Evolutionary conservation across 768 basidiomycete genomes (phyloP), one percentile per base, ranked within the genome.

Genomic region (Termitomyces sp.): DNA sequence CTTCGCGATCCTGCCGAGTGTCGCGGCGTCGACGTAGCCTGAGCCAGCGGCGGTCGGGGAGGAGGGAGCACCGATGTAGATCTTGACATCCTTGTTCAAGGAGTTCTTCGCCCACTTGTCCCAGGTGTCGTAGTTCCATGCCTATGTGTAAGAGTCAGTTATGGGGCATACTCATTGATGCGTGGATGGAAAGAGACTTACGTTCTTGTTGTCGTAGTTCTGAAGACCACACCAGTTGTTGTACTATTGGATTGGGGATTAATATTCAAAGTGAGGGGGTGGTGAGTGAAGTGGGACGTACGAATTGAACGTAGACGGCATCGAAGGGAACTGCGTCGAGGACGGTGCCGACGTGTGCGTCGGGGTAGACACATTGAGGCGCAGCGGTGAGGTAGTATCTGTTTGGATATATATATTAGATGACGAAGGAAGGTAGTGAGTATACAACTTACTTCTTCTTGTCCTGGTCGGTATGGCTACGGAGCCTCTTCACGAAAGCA

Each of bases 261-360:
- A 36, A 44, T 36, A 45, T 13, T 9, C 13, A n/a, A 5, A 16
- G 27, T 5, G 16, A 13, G 27, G 42, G 5, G 11, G 9, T 1
- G 9, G 7, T n/a, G n/a, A n/a, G n/a, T n/a, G 22, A 1, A 20
- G 3, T 16, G 3, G 3, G 22, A 36, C 47, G 10, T 48, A 48
- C 47, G 16, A 85, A 82, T 66, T 85, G 85, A 38, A 86, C 84
- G 63, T 85, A 85, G 52, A 88, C 70, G 1, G 82, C 82, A 67
- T 88, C 85, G 57, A 86, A 87, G 0, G 72, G 73, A 20, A 81
- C 85, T n/a, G 74, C 70, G 60, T 84, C 76, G 54, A 87, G 69
- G 46, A 80, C 76, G 11, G 72, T 61, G 10, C 81, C 79, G 6
- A 86, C 63, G 62, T 74, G 74, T 3, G 78, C 80, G 63, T 86